Evolutionary conservation across 345 rosid genomes (phyloP), one percentile per base, ranked within the genome.

Genomic region (Populus ilicifolia): DNA sequence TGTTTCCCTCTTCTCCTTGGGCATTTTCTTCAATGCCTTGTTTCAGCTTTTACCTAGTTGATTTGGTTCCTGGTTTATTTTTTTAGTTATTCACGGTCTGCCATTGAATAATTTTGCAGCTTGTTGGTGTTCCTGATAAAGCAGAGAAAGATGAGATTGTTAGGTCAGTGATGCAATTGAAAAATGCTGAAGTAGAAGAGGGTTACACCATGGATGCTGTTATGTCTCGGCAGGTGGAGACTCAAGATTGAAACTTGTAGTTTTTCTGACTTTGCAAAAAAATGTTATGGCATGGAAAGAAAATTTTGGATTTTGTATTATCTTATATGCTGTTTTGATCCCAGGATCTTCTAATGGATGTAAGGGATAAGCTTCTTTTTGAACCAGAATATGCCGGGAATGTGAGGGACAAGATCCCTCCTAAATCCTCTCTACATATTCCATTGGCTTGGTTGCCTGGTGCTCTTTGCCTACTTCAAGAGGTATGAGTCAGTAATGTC

Each of bases 131-230:
- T 74, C 85, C 90, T 77, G 90, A 82, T 76, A 80, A 88, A 81
- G 92, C 96, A 13, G 99, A 96, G 85, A 96, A 93, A 80, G 99
- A 96, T 82, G 98, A 91, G 86, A 89, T 96, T 9, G 98, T 93
- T 8, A 96, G 93, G 84, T 83, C 94, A 5, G 96, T 91, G 25
- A 81, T 91, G 88, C 84, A 88, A 80, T 82, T 93, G 87, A 96
- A 89, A 85, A 86, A 84, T 44, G 83, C 88, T 70, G 96, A 92
- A 76, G 84, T 89, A 52, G 99, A 96, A 71, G 99, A 96, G 66
- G 97, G 99, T 29, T 96, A 92, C 80, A 96, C 97, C 1, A 81
- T 85, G 87, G 97, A 92, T 67, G 88, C 91, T 59, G 80, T 89
- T 70, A 69, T 80, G 12, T 87, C 92, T 77, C 98, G 98, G 67